phyloP scores from a whole-genome alignment of 495 filamentous ascomycete genomes.

The Xylaria palmicola region DNA sequence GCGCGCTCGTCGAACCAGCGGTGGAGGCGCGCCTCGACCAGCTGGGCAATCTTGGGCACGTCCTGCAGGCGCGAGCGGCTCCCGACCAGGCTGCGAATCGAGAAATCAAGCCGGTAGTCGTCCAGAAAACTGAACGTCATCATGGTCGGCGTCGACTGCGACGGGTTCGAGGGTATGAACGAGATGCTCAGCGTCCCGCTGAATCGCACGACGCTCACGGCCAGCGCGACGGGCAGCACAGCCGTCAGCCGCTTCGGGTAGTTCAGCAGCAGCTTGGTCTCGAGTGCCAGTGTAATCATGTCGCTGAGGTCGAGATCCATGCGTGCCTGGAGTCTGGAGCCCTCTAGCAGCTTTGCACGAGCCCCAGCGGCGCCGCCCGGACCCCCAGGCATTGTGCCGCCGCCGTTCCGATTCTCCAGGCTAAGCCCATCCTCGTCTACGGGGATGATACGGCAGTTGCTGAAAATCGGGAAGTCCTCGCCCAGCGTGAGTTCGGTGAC shows the following conservation, averaged over 20 bases:
- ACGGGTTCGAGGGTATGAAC: constrained; percentile 70
- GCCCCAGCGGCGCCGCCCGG: constrained; percentile 42
- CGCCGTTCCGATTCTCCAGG: constrained; percentile 46
- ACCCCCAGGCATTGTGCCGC: constrained; percentile 10
- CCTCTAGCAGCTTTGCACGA: constrained; percentile 54
- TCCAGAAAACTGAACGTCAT: constrained; percentile 93
- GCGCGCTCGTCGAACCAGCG: constrained; percentile 96
- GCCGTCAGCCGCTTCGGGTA: constrained; percentile 87
- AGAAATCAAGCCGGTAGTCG: constrained; percentile 92
- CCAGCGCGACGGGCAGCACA: constrained; percentile 87
- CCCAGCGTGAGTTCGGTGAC: constrained; percentile 91
- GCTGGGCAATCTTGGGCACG: constrained; percentile 94
- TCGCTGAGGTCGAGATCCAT: constrained; percentile 98
- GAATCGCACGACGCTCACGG: constrained; percentile 89
- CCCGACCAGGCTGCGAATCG: constrained; percentile 86
- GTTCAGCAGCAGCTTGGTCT: constrained; percentile 91
- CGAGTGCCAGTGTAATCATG: constrained; percentile 88
- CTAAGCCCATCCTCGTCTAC: constrained; percentile 68
- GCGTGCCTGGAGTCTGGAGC: constrained; percentile 77
- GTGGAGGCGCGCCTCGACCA: constrained; percentile 87
- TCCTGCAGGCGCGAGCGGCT: constrained; percentile 88
- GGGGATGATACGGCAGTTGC: constrained; percentile 91
- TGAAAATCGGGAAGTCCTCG: constrained; percentile 98
- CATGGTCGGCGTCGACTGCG: constrained; percentile 64
- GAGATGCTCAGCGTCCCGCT: constrained; percentile 91